These are phyloP conservation scores for Laguncularia racemosa DNA, from an alignment of 345 rosid species.

Conservation along the genomic window DNA sequence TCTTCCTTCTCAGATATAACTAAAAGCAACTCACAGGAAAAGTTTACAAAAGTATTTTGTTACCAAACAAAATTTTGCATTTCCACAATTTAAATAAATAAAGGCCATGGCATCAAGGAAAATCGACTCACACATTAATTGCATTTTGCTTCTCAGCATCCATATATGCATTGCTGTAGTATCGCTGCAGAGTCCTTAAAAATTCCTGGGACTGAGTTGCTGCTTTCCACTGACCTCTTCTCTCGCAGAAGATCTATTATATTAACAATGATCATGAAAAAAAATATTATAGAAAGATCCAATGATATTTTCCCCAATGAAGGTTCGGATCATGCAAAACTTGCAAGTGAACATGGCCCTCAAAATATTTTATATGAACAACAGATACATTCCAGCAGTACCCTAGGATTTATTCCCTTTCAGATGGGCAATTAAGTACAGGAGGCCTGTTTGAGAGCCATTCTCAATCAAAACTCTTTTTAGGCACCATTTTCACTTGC, in stretches of 20 bases:
- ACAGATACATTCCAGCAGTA: no score
- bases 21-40: not conserved
- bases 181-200: constrained; percentile 79
- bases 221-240: constrained; percentile 98
- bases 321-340: no score
- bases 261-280: constrained; percentile 13
- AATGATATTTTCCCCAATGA: no score
- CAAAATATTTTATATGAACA: no score
- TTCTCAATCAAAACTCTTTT: no score
- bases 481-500: no score
- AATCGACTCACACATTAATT: constrained; percentile 70
- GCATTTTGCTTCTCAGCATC: constrained; percentile 95
- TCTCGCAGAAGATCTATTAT: constrained; percentile 85
- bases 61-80: not conserved
- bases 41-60: not conserved
- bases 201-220: constrained; percentile 95
- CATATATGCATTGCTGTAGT: constrained; percentile 84
- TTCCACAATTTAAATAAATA: no score
- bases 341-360: no score
- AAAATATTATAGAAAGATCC: not conserved
- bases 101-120: not conserved
- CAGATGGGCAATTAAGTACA: no score
- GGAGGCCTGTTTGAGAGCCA: no score
- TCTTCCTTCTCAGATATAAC: not conserved
- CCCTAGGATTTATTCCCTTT: no score